Base-by-base conservation (phyloP, 2,329 filamentous ascomycete genomes). In the Aquanectria penicillioides region DNA sequence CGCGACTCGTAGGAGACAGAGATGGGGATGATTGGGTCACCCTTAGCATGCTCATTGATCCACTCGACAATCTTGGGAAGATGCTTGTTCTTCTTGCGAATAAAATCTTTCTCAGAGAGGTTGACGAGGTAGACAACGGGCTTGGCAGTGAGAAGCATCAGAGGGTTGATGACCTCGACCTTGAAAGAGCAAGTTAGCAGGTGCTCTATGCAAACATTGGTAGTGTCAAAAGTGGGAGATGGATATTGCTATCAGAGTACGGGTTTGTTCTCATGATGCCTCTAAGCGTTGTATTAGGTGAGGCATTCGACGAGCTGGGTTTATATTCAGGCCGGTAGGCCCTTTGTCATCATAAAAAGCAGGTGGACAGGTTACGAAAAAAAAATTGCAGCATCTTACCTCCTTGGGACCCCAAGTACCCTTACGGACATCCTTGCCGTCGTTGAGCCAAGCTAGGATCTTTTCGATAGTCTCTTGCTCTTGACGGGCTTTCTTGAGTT, bases 221-320 rank as follows among this genome's bases (percentile, higher is more conserved):
- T 41, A 40, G 43, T 53, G 57, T 37, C 17, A 66, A 47, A 34
- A 36, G 12, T 43, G 10, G 29, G 13, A 34, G 41, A 36, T 47
- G 50, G 59, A 63, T 53, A 52, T 51, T 70, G 59, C 59, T 67
- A 79, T 92, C 91, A 93, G 91, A 88, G 77, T 81, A 80, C 84
- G 86, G 81, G 83, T 91, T 84, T 58, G 22, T 90, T 97, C 93
- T 96, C 94, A 97, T 80, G 75, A 88, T 86, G 84, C 83, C 68
- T 84, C 90, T 92, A 90, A 74, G 85, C 86, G 88, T 92, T 87
- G 80, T 81, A 81, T 15, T 78, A 81, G 77, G 80, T 85, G 88
- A 91, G 90, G 87, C 86, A 87, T 89, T 98, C 94, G 90, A 97
- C 91, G 95, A 99, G 95, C 95, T 99, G 95, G 95, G 95, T 92